A percentile compares a stretch with the other conserved stretches of the same genome.
These are phyloP conservation scores for Spizellomyces sp. DNA, from an alignment of 192 early-diverging fungal species.

Conservation along the genomic window DNA sequence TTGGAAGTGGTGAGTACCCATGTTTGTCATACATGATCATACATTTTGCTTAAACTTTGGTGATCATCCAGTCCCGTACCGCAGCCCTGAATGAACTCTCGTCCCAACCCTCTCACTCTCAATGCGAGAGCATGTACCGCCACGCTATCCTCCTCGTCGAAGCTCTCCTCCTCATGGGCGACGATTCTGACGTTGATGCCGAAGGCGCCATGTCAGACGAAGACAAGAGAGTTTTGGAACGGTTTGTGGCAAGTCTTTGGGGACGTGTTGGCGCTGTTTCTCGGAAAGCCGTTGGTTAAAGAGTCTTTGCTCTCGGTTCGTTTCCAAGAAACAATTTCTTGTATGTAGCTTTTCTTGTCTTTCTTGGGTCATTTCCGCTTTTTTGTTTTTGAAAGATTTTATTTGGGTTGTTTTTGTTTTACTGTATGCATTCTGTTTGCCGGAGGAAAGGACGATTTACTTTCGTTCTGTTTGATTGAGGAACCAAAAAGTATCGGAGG, in stretches of 20 bases:
- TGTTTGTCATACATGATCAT: not conserved
- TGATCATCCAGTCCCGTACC: conserved; percentile 29
- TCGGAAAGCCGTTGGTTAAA: not conserved
- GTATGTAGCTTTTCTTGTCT: too few species aligned
- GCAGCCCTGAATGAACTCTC: conserved; percentile 39
- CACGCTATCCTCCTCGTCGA: conserved; percentile 47
- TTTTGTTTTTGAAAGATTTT: too few species aligned
- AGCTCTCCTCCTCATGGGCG: conserved; percentile 34
- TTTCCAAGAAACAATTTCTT: too few species aligned
- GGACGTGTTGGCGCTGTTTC: conserved; percentile 23
- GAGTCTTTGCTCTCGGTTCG: too few species aligned
- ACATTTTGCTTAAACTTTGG: not conserved
- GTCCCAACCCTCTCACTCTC: not conserved
- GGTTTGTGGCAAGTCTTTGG: conserved; percentile 43
- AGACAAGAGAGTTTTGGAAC: conserved; percentile 41
- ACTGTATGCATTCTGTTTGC: too few species aligned
- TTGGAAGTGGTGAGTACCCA: conserved; percentile 45
- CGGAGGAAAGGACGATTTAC: too few species aligned
- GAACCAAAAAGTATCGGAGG: too few species aligned
- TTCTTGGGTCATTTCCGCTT: too few species aligned
- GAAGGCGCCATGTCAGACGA: conserved; percentile 30
- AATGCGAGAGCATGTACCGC: conserved; percentile 43
- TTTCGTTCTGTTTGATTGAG: too few species aligned
- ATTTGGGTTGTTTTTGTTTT: too few species aligned
- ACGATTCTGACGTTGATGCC: conserved; percentile 10